These are phyloP conservation scores for Ascomycota sp. DNA, from an alignment of 2,329 filamentous ascomycete species.

Conservation along the genomic window DNA sequence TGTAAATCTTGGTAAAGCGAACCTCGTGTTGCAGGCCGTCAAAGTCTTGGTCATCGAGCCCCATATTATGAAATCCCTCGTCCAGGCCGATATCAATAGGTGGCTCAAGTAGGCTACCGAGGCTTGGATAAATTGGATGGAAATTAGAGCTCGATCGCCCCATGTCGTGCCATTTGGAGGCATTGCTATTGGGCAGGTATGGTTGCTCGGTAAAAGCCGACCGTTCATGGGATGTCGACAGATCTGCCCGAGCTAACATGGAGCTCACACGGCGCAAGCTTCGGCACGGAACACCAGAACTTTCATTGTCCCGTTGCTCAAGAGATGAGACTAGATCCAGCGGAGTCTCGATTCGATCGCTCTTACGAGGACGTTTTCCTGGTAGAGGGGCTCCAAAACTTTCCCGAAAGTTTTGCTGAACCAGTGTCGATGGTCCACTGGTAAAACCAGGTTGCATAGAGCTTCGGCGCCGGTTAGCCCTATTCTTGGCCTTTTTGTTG, in stretches of 20 bases:
- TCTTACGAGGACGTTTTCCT: conserved; percentile 31
- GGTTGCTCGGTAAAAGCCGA: conserved; percentile 54
- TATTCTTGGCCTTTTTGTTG: conserved; percentile 23
- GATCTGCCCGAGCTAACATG: conserved; percentile 65
- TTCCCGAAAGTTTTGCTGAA: conserved; percentile 51
- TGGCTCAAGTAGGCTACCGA: conserved; percentile 45
- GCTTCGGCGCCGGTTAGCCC: conserved; percentile 33
- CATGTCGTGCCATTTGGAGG: conserved; percentile 40
- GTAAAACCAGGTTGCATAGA: conserved; percentile 47
- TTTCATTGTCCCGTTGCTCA: conserved; percentile 43
- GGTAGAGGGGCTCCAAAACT: conserved; percentile 46
- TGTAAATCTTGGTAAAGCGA: conserved; percentile 50
- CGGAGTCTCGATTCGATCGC: conserved; percentile 27
- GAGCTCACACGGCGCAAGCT: conserved; percentile 74
- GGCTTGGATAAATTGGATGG: conserved; percentile 24
- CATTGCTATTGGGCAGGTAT: conserved; percentile 18
- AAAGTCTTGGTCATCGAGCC: conserved; percentile 49
- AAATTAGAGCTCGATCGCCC: conserved; percentile 19
- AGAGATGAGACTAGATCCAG: conserved; percentile 48
- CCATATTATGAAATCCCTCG: conserved; percentile 53
- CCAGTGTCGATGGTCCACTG: conserved; percentile 60
- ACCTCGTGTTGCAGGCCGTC: conserved; percentile 54
- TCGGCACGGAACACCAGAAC: conserved; percentile 29
- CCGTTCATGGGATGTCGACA: conserved; percentile 69
- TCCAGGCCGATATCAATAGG: conserved; percentile 52